These are phyloP conservation scores for Geotrichum ghanense DNA, from an alignment of 805 yeast species.

Conservation along the genomic window DNA sequence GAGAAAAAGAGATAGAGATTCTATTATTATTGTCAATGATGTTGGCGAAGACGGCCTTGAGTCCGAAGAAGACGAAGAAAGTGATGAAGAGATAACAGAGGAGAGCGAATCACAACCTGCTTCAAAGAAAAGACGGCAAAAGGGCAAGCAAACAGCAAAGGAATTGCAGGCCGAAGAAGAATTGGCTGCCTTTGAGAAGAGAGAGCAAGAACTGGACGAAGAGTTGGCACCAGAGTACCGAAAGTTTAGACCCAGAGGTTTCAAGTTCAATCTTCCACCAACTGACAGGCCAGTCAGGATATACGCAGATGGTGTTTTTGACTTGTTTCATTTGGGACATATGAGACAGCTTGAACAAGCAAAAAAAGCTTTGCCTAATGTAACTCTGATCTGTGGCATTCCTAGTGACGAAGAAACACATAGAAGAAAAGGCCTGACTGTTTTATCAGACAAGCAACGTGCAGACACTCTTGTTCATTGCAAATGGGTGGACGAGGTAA, in stretches of 20 bases:
- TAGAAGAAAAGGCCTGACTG: conserved; percentile 86
- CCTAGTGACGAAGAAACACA: conserved; percentile 89
- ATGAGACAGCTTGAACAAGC: conserved; percentile 98
- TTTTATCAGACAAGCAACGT: conserved; percentile 76
- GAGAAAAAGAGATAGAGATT: background rate
- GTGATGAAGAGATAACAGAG: background rate
- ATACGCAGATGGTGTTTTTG: conserved; percentile 99
- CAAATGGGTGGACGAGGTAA: conserved; percentile 95
- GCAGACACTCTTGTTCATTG: conserved; percentile 89
- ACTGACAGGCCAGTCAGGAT: conserved; percentile 75
- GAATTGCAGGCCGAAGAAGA: conserved; percentile 14
- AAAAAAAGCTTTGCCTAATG: conserved; percentile 80
- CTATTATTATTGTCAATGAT: background rate
- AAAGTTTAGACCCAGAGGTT: conserved; percentile 73
- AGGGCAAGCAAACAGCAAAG: conserved; percentile 2
- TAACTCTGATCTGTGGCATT: conserved; percentile 76
- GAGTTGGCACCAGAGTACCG: conserved; percentile 58
- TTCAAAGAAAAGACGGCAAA: background rate
- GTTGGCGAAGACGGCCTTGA: background rate
- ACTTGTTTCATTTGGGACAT: conserved; percentile 91
- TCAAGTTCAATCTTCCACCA: conserved; percentile 71
- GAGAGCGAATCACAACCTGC: background rate
- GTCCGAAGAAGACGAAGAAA: background rate
- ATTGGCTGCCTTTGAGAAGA: conserved; percentile 26
- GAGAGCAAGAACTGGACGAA: conserved; percentile 52